Evolutionary conservation across 441 rosid species (phyloP), one percentile per base, ranked within the genome.

Genomic region (Populus hybrid): DNA sequence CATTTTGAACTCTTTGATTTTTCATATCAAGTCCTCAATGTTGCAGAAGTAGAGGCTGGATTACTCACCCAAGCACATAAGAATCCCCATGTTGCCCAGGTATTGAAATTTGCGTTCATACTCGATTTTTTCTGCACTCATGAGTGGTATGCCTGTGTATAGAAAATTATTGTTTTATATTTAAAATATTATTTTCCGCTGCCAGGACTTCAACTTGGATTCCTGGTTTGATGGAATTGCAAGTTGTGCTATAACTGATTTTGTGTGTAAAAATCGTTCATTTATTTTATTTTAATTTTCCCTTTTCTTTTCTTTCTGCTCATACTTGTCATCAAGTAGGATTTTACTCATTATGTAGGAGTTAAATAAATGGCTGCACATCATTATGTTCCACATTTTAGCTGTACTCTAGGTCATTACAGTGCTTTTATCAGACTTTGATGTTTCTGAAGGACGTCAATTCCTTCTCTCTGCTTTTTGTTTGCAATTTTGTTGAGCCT

Each of bases 1-100:
- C 99, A 93, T 85, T 97, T 95, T 82, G 99, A 97, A 92, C 91
- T 93, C 73, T 95, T 97, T 78, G 98, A 95, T 86, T 95, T 97
- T 83, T 95, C 98, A 59, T 88, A 97, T 86, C 98, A 97, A 89
- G 90, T 97, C 85, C 99, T 97, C 67, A 93, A 95, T 82, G 93
- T 92, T 77, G 97, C 99, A 11, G 99, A 97, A 84, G 99, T 92
- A 67, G 99, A 97, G 83, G 92, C 93, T 71, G 92, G 84, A 40
- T 90, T 91, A 61, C 81, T 92, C 36, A 59, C 84, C 38, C 96
- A 91, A 75, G 63, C 79, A 69, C 91, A 89, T 28, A 91, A 83
- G 86, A 87, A 81, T 88, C 87, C 90, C 77, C 92, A 92, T 76
- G 67, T 73, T 76, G 76, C 78, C 73, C 99, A 89, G 98, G 99